Evolutionary conservation across 1,284 basidiomycete genomes (phyloP).

Genomic region (Tranzscheliella williamsii): DNA sequence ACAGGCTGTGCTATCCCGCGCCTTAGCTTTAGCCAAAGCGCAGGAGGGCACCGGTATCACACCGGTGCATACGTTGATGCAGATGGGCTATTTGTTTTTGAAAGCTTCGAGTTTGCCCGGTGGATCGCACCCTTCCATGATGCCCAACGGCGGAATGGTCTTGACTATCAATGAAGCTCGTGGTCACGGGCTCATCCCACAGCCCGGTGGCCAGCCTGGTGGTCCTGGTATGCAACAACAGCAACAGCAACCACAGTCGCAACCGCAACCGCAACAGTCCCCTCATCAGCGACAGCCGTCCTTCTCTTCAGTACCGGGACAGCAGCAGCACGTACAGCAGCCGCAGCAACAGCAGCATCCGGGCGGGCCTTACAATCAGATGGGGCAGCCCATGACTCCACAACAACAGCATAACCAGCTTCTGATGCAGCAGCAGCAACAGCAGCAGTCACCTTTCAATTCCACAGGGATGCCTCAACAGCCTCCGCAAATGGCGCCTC

Average conservation of each 20-base stretch:
- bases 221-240: constrained; percentile 3
- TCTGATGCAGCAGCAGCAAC: no score
- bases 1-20: constrained; percentile 43
- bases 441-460: not conserved
- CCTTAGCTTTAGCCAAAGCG: constrained; percentile 46
- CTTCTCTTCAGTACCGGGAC: constrained; percentile 2
- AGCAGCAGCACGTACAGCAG: constrained; percentile 1
- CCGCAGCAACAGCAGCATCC: constrained; percentile 13
- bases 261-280: constrained; percentile 1
- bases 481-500: constrained; percentile 19
- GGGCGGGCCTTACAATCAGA: not conserved
- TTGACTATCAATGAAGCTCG: constrained; percentile 53
- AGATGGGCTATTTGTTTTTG: constrained; percentile 56
- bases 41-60: constrained; percentile 39
- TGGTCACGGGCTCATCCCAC: constrained; percentile 46
- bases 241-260: constrained; percentile 7
- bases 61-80: constrained; percentile 46
- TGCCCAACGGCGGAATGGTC: constrained; percentile 48
- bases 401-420: constrained; percentile 31
- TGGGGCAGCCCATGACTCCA: constrained; percentile 13
- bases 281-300: constrained; percentile 8
- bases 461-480: constrained; percentile 9
- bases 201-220: constrained; percentile 20
- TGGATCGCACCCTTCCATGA: constrained; percentile 29
- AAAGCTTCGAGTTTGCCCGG: constrained; percentile 46